phyloP scores from a whole-genome alignment of 169 alveolate genomes.

The Cryptosporidium canis region DNA sequence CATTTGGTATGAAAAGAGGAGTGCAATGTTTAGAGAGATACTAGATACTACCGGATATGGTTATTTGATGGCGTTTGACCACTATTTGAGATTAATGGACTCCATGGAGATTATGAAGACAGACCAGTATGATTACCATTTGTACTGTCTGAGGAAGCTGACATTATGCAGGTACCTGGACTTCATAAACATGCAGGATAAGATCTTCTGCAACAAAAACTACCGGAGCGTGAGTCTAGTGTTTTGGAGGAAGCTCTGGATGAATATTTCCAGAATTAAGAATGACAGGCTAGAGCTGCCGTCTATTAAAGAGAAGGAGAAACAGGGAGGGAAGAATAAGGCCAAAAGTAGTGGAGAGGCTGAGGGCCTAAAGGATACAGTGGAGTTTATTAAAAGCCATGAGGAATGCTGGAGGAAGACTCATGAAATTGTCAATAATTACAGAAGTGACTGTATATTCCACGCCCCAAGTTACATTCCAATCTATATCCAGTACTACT shows the following conservation, averaged over 20 bases:
- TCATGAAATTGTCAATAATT: slow-evolving; percentile 18
- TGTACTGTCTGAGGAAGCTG: slow-evolving; percentile 86
- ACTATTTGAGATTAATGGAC: slow-evolving; percentile 82
- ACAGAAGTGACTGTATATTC: slow-evolving; percentile 19
- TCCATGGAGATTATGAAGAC: slow-evolving; percentile 86
- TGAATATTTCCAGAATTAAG: background rate
- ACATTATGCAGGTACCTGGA: slow-evolving; percentile 81
- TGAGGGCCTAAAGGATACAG: background rate
- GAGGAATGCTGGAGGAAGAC: slow-evolving; percentile 18
- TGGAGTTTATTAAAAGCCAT: background rate
- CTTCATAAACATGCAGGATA: slow-evolving; percentile 77
- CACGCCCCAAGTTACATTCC: background rate
- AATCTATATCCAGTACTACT: slow-evolving; percentile 37
- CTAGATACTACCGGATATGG: slow-evolving; percentile 78
- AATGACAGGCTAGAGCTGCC: background rate
- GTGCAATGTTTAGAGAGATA: slow-evolving; percentile 34
- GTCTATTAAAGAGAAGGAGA: background rate
- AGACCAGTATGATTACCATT: slow-evolving; percentile 90
- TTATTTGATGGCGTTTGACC: slow-evolving; percentile 80
- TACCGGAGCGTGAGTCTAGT: background rate
- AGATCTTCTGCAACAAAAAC: slow-evolving; percentile 28
- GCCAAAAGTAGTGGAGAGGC: background rate
- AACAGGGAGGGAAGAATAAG: background rate
- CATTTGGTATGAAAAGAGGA: slow-evolving; percentile 54
- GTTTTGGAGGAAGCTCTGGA: slow-evolving; percentile 43